These are phyloP conservation scores for Phytophthora kernoviae DNA, from an alignment of 352 stramenopile genomes.

Conservation along the genomic window DNA sequence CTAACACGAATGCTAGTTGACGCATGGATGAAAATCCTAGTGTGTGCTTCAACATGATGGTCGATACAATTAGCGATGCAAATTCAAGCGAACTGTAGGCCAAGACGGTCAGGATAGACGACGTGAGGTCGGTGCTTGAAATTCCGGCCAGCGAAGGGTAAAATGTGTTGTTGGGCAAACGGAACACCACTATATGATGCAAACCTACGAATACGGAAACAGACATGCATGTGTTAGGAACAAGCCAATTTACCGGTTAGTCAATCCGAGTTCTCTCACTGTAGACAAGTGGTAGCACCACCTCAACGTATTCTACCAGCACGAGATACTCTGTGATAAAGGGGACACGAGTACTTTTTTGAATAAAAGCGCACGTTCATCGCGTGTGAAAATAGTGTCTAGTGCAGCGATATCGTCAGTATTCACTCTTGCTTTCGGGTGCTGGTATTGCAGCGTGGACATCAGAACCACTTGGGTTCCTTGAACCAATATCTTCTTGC, in stretches of 20 bases:
- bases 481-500: too few species aligned
- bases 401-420: neutral
- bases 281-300: constrained; percentile 33
- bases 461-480: too few species aligned
- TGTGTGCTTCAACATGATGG: constrained; percentile 1
- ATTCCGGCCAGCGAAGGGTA: constrained; percentile 8
- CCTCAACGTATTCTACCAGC: constrained; percentile 34
- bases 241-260: neutral
- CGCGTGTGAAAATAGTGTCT: neutral
- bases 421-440: neutral
- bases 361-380: constrained; percentile 17
- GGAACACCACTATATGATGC: constrained; percentile 1
- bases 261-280: constrained; percentile 3
- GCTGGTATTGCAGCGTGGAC: neutral
- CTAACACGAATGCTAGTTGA: constrained; percentile 39
- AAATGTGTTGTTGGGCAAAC: constrained; percentile 22
- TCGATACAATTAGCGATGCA: constrained; percentile 2
- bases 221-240: neutral
- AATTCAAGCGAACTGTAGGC: constrained; percentile 15
- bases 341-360: constrained; percentile 20
- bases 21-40: constrained; percentile 18
- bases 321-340: constrained; percentile 39
- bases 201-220: neutral
- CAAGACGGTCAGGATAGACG: neutral
- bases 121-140: neutral